These are phyloP conservation scores for Aegilops bicornis DNA, from an alignment of 176 grass and related monocot genomes.

Conservation along the genomic window DNA sequence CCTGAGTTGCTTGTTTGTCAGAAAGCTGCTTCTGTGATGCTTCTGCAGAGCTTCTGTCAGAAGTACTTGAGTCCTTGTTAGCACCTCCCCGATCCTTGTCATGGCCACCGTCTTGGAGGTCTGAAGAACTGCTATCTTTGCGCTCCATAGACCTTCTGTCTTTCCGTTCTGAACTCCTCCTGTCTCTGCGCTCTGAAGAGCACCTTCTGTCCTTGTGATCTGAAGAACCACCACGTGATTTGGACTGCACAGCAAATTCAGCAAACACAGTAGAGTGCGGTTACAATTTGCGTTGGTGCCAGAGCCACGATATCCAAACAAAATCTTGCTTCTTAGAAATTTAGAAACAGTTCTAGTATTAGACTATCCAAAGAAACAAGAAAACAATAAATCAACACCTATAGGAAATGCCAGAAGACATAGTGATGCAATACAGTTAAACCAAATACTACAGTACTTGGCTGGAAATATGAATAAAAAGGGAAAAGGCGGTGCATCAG, in stretches of 20 bases:
- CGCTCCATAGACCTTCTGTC: slow-evolving; percentile 4
- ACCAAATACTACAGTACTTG: not conserved
- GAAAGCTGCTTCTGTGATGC: slow-evolving; percentile 42
- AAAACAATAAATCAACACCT: not conserved
- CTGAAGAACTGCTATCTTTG: not conserved
- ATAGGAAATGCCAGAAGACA: slow-evolving; percentile 6
- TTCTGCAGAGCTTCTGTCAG: slow-evolving; percentile 44
- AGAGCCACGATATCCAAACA: not conserved
- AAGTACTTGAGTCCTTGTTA: slow-evolving; percentile 28
- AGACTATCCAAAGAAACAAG: not conserved
- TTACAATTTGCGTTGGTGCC: not conserved
- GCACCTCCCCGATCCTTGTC: not conserved
- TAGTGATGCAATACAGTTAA: not conserved
- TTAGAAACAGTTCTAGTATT: slow-evolving; percentile 9
- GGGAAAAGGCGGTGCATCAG: slow-evolving; percentile 51
- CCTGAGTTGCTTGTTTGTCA: slow-evolving; percentile 46
- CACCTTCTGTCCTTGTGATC: slow-evolving; percentile 9
- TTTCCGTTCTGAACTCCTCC: not conserved
- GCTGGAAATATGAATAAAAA: not conserved
- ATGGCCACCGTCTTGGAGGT: slow-evolving; percentile 2
- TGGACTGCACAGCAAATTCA: slow-evolving; percentile 40
- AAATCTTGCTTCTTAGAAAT: not conserved
- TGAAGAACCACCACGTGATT: slow-evolving; percentile 20
- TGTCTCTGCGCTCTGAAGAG: slow-evolving; percentile 21
- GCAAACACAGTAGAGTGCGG: not conserved